These are phyloP conservation scores for Aurantiochytrium sp. DNA, from an alignment of 108 stramenopile genomes.

Conservation along the genomic window DNA sequence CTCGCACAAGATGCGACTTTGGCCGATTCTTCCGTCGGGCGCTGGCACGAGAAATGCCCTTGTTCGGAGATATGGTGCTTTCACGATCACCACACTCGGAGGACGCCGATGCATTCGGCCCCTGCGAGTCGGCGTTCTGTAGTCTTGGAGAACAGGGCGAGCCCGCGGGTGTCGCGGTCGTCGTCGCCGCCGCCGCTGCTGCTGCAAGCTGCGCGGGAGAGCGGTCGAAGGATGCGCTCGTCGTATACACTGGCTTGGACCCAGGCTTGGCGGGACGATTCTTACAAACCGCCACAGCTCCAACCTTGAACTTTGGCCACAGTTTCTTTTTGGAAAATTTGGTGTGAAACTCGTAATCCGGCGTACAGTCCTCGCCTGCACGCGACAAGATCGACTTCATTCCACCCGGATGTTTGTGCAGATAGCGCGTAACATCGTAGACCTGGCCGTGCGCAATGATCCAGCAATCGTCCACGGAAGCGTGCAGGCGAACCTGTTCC, in stretches of 20 bases:
- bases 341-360: not conserved
- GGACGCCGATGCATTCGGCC: too few species aligned
- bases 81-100: too few species aligned
- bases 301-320: slow-evolving; percentile 3
- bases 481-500: not conserved
- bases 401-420: slow-evolving; percentile 48
- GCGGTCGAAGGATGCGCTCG: too few species aligned
- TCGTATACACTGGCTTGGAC: not conserved
- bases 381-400: slow-evolving; percentile 36
- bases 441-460: slow-evolving; percentile 35
- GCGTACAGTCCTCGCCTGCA: slow-evolving; percentile 28
- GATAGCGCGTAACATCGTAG: slow-evolving; percentile 53
- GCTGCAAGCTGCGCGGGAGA: too few species aligned
- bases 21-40: too few species aligned
- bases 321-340: not conserved
- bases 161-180: too few species aligned
- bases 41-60: too few species aligned
- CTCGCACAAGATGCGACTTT: too few species aligned
- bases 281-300: not conserved
- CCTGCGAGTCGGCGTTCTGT: too few species aligned
- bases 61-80: too few species aligned
- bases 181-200: too few species aligned
- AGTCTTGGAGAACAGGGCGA: too few species aligned
- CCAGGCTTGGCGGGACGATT: not conserved
- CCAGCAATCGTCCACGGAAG: not conserved